These are phyloP conservation scores for Ogataea nitratoaversa DNA, from an alignment of 805 yeast species.

Conservation along the genomic window DNA sequence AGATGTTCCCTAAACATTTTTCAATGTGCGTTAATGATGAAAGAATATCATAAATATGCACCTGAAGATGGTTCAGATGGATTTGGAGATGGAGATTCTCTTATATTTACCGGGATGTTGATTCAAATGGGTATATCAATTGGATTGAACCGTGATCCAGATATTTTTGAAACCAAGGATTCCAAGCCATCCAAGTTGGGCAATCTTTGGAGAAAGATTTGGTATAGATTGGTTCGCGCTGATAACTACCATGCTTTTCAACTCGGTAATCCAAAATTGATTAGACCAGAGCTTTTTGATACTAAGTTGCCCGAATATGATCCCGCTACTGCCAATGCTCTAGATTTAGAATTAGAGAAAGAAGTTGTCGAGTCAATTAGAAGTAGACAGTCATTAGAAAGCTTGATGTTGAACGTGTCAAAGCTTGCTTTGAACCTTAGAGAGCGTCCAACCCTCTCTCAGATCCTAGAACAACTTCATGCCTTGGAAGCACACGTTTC, in stretches of 20 bases:
- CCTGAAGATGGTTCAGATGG: conserved; percentile 55
- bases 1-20: conserved; percentile 46
- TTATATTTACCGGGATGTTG: conserved; percentile 50
- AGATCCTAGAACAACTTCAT: conserved; percentile 32
- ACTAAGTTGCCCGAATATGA: conserved; percentile 45
- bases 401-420: conserved; percentile 31
- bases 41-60: conserved; percentile 44
- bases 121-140: conserved; percentile 64
- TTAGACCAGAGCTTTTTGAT: conserved; percentile 41
- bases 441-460: conserved; percentile 33
- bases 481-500: conserved; percentile 35
- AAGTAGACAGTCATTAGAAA: conserved; percentile 29
- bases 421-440: conserved; percentile 37
- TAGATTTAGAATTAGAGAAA: conserved; percentile 39
- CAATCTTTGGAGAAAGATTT: conserved; percentile 53
- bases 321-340: conserved; percentile 31
- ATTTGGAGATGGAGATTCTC: conserved; percentile 55
- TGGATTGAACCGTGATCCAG: conserved; percentile 69
- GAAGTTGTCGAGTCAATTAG: conserved; percentile 33
- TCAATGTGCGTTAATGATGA: conserved; percentile 50
- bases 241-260: conserved; percentile 44
- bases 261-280: conserved; percentile 44
- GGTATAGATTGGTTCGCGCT: conserved; percentile 46
- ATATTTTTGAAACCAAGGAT: conserved; percentile 32
- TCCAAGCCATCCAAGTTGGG: conserved; percentile 22